These are phyloP conservation scores for Cladophialophora carrionii DNA, from an alignment of 2,329 filamentous ascomycete genomes.

Conservation along the genomic window DNA sequence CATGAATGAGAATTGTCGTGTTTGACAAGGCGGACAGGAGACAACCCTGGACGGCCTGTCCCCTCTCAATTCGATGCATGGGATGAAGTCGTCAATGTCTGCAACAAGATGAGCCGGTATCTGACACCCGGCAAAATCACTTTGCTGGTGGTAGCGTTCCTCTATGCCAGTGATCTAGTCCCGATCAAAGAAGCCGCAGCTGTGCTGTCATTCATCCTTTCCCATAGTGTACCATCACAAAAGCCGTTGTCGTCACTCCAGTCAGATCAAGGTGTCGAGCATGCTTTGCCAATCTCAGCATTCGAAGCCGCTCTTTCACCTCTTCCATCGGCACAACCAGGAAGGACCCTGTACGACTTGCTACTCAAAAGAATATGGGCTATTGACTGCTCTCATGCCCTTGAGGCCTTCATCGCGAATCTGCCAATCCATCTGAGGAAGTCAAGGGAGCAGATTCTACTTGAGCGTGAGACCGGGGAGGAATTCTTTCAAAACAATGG, in stretches of 20 bases:
- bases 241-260: slow-evolving; percentile 40
- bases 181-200: slow-evolving; percentile 72
- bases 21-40: background rate
- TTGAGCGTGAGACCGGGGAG: slow-evolving; percentile 58
- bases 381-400: slow-evolving; percentile 76
- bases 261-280: slow-evolving; percentile 17
- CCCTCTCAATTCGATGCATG: background rate
- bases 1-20: background rate
- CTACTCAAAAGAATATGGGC: slow-evolving; percentile 82
- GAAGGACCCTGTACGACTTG: slow-evolving; percentile 82
- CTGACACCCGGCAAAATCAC: slow-evolving; percentile 88
- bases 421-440: slow-evolving; percentile 63
- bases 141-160: slow-evolving; percentile 75
- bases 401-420: slow-evolving; percentile 74
- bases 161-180: slow-evolving; percentile 75
- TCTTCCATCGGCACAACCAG: slow-evolving; percentile 63
- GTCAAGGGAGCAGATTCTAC: slow-evolving; percentile 64
- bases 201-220: slow-evolving; percentile 77
- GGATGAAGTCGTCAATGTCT: background rate
- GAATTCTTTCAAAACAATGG: slow-evolving; percentile 49
- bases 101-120: slow-evolving; percentile 69
- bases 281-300: slow-evolving; percentile 45
- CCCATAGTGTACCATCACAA: slow-evolving; percentile 62
- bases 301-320: slow-evolving; percentile 53
- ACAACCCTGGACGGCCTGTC: background rate